Percentiles rank a stretch among this genome's conserved stretches.
phyloP scores from a whole-genome alignment of 108 stramenopile species.

The Nitzschia sp. region DNA sequence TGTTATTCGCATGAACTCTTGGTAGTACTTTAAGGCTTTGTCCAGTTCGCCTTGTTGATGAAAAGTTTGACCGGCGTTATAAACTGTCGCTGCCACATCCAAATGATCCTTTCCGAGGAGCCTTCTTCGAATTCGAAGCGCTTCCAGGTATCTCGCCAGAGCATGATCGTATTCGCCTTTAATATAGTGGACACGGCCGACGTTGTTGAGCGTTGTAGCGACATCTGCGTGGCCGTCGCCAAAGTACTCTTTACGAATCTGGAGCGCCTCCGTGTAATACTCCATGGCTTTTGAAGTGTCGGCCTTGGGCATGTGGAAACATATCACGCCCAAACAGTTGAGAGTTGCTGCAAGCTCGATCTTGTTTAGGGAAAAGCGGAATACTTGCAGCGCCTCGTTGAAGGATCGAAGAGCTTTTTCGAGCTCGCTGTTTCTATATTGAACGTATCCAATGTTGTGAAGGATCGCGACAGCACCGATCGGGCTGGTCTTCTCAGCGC shows the following conservation, averaged over 20 bases:
- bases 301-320: slow-evolving; percentile 46
- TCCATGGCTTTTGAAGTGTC: slow-evolving; percentile 44
- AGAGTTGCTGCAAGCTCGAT: slow-evolving; percentile 31
- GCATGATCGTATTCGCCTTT: slow-evolving; percentile 50
- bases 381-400: slow-evolving; percentile 32
- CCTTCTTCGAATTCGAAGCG: slow-evolving; percentile 38
- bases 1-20: slow-evolving; percentile 57
- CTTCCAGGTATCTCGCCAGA: slow-evolving; percentile 44
- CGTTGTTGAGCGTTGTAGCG: slow-evolving; percentile 64
- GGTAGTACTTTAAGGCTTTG: slow-evolving; percentile 53
- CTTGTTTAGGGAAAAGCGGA: not conserved
- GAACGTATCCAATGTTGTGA: slow-evolving; percentile 57
- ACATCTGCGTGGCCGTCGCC: slow-evolving; percentile 34
- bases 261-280: slow-evolving; percentile 33
- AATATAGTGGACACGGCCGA: slow-evolving; percentile 62
- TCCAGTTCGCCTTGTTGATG: slow-evolving; percentile 58
- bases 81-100: slow-evolving; percentile 64
- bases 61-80: slow-evolving; percentile 63
- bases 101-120: slow-evolving; percentile 47
- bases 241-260: slow-evolving; percentile 26
- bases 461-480: slow-evolving; percentile 44
- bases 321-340: slow-evolving; percentile 58
- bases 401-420: slow-evolving; percentile 33
- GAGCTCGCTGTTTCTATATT: slow-evolving; percentile 41
- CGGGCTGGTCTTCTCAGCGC: not conserved